Conservation (phyloP, 176 grass and related monocot genomes). For the Pharus latifolius region DNA sequence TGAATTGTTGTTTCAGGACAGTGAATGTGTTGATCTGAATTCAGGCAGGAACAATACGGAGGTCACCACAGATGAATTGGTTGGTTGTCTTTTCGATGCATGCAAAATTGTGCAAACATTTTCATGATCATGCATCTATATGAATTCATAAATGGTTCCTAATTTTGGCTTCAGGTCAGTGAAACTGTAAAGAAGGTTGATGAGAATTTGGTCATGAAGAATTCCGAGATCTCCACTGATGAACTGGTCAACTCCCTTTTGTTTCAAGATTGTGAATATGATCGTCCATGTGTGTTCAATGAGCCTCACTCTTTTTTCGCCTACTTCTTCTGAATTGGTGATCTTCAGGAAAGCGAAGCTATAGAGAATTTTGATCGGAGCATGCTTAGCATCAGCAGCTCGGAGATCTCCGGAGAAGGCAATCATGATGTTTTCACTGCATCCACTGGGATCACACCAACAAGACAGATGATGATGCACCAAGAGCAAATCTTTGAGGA, state of each 20-base stretch:
- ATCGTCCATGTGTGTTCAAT: not conserved
- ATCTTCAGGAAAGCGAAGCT: not conserved
- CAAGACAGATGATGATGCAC: not conserved
- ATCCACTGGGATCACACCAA: constrained; percentile 4
- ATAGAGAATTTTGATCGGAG: not conserved
- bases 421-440: not conserved
- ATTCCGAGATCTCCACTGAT: not conserved
- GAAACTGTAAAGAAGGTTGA: not conserved
- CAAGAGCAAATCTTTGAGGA: constrained; percentile 11
- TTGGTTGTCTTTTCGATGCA: not conserved
- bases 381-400: not conserved
- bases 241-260: not conserved
- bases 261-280: not conserved
- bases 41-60: not conserved
- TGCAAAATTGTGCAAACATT: too few species aligned
- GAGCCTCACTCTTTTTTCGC: not conserved
- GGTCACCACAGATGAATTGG: not conserved
- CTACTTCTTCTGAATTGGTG: constrained; percentile 2
- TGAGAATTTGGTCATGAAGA: not conserved
- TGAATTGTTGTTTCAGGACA: not conserved
- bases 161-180: not conserved
- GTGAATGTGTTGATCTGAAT: not conserved
- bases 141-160: not conserved
- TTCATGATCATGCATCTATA: too few species aligned
- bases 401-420: not conserved